phyloP scores from a whole-genome alignment of 129 eudicot genomes.

The Chrysanthemum seticuspe region DNA sequence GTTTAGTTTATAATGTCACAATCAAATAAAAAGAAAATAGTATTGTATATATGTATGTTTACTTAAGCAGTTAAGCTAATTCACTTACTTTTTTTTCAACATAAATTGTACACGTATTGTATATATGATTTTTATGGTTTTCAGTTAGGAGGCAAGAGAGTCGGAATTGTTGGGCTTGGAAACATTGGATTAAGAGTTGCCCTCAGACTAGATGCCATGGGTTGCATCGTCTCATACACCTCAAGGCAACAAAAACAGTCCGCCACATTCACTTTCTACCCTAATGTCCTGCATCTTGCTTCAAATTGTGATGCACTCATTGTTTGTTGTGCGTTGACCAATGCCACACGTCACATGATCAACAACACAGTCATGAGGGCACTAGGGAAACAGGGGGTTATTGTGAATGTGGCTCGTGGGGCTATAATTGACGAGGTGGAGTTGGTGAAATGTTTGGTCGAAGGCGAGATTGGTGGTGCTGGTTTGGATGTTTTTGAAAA shows the following conservation, averaged over 20 bases:
- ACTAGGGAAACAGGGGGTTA: constrained; percentile 57
- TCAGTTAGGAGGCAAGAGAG: constrained; percentile 66
- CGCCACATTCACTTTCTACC: constrained; percentile 37
- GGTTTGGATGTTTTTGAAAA: constrained; percentile 81
- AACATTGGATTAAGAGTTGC: constrained; percentile 71
- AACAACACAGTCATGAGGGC: constrained; percentile 51
- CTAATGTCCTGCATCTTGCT: constrained; percentile 47
- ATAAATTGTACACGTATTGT: too few relatives aligned
- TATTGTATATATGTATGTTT: too few relatives aligned
- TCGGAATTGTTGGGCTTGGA: constrained; percentile 87
- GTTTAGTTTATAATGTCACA: too few relatives aligned
- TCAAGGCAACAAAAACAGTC: constrained; percentile 53
- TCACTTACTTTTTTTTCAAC: too few relatives aligned
- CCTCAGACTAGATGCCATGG: constrained; percentile 67
- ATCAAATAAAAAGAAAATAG: too few relatives aligned
- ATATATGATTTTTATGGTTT: constrained; percentile 43
- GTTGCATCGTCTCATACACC: constrained; percentile 56
- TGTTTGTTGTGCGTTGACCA: constrained; percentile 62
- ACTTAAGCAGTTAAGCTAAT: too few relatives aligned
- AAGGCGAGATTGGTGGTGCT: constrained; percentile 59
- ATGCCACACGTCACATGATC: constrained; percentile 61
- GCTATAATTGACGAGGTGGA: constrained; percentile 60
- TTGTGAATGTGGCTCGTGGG: constrained; percentile 74
- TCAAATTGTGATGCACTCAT: constrained; percentile 48
- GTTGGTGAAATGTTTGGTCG: constrained; percentile 43